These are phyloP conservation scores for Diplodia corticola DNA, from an alignment of 2,329 filamentous ascomycete species.

Conservation along the genomic window DNA sequence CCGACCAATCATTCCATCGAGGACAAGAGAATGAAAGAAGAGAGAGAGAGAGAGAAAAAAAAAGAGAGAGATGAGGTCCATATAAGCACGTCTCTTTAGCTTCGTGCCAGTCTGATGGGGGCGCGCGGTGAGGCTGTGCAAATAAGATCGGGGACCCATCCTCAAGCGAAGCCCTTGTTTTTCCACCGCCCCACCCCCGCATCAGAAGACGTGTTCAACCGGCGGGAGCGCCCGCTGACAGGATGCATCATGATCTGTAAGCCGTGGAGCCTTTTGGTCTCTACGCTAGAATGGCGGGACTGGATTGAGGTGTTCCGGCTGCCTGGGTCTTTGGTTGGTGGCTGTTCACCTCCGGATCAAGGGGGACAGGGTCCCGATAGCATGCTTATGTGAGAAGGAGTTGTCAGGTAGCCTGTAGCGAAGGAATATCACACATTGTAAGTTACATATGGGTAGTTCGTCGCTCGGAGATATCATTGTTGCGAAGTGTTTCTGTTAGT, in stretches of 20 bases:
- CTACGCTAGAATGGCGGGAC: not conserved
- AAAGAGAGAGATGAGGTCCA: not conserved
- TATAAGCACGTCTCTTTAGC: constrained; percentile 3
- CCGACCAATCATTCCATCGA: too few species aligned
- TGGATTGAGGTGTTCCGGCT: not conserved
- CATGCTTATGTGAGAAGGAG: too few species aligned
- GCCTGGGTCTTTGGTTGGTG: not conserved
- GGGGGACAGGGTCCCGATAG: not conserved
- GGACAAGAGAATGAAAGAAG: too few species aligned
- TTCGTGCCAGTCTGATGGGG: not conserved
- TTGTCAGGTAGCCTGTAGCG: not conserved
- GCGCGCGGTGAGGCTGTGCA: constrained; percentile 3
- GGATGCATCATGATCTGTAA: not conserved
- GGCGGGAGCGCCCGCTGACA: not conserved
- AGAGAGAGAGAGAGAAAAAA: too few species aligned
- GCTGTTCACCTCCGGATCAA: too few species aligned
- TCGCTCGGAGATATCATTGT: not conserved
- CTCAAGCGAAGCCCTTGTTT: not conserved
- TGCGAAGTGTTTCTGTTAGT: not conserved
- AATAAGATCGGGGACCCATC: not conserved
- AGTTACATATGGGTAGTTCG: not conserved
- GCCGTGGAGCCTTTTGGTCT: not conserved
- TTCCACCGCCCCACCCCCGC: not conserved
- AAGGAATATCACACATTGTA: not conserved
- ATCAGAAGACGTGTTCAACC: not conserved